Evolutionary conservation across 768 basidiomycete species (phyloP).

Genomic region (Candolleomyces efflorescens): DNA sequence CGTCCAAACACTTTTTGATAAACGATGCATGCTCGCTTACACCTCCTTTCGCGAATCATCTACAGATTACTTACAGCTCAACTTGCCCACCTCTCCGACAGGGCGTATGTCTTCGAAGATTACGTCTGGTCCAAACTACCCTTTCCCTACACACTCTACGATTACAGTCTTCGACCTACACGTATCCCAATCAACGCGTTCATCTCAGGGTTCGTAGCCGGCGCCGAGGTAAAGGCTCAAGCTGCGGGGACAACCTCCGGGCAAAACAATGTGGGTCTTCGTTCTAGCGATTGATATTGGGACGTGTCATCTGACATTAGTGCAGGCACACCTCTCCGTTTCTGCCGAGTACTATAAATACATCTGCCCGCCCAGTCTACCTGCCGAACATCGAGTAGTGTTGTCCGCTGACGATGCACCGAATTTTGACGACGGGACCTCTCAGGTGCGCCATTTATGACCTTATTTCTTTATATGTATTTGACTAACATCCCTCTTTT

Average conservation of each 20-base stretch:
- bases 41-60: no score
- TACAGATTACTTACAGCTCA: slow-evolving; percentile 46
- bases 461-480: not conserved
- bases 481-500: not conserved
- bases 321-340: slow-evolving; percentile 23
- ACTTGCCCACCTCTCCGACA: slow-evolving; percentile 43
- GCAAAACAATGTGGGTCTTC: no score
- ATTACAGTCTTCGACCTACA: slow-evolving; percentile 46
- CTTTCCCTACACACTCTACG: slow-evolving; percentile 51
- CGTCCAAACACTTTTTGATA: slow-evolving; percentile 19
- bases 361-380: slow-evolving; percentile 35
- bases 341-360: slow-evolving; percentile 45
- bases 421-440: not conserved
- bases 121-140: slow-evolving; percentile 56
- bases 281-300: no score
- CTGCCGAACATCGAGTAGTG: slow-evolving; percentile 19
- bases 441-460: not conserved
- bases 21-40: not conserved
- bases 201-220: slow-evolving; percentile 52
- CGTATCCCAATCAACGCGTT: slow-evolving; percentile 57
- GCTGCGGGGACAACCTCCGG: no score
- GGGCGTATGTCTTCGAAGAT: slow-evolving; percentile 61
- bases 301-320: not conserved
- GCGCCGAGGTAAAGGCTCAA: slow-evolving; percentile 29
- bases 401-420: slow-evolving; percentile 22